A percentile compares a stretch with the other conserved stretches of the same genome.
These are phyloP conservation scores for Microsporum ferrugineum DNA, from an alignment of 2,329 filamentous ascomycete genomes.

Conservation along the genomic window DNA sequence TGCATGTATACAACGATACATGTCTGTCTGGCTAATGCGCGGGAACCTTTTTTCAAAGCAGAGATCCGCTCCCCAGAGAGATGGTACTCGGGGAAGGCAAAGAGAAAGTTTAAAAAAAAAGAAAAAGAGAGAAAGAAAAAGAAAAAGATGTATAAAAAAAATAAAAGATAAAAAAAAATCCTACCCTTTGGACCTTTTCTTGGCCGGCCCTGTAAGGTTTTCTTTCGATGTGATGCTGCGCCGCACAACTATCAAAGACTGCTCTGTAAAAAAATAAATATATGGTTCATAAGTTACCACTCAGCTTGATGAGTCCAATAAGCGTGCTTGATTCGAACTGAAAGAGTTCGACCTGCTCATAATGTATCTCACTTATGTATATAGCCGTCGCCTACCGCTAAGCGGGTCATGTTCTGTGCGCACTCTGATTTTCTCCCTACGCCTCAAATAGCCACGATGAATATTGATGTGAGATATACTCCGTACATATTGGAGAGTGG, in stretches of 20 bases:
- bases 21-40: background rate
- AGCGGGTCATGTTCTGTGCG: background rate
- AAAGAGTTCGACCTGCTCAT: background rate
- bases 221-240: background rate
- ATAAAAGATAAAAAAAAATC: background rate
- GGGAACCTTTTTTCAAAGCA: background rate
- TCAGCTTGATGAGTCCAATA: background rate
- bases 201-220: background rate
- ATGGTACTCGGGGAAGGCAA: background rate
- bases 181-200: background rate
- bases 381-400: background rate
- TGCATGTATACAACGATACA: background rate
- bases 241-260: background rate
- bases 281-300: background rate
- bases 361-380: background rate
- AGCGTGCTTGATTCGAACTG: background rate
- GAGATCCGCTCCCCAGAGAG: background rate
- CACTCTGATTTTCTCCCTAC: background rate
- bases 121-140: background rate
- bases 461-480: conserved; percentile 1
- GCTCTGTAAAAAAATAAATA: background rate
- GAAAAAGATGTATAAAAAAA: background rate
- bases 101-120: background rate
- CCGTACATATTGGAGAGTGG: background rate
- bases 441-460: background rate